phyloP scores from a whole-genome alignment of 768 basidiomycete species.

The Rhodotorula diobovata region DNA sequence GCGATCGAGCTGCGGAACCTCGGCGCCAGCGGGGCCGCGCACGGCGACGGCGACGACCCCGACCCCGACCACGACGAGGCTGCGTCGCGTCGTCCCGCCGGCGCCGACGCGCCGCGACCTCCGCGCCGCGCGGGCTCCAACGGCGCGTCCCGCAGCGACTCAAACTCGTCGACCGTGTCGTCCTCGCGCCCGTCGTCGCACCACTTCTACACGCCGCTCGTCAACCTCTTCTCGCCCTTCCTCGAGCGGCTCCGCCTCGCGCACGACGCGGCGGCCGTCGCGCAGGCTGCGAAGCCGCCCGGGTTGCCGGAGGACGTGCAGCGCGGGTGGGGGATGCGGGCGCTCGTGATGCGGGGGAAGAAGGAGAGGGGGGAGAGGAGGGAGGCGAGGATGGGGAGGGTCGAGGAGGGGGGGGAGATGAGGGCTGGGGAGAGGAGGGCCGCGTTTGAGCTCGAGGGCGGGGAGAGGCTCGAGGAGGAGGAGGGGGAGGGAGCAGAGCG shows the following conservation, averaged over 20 bases:
- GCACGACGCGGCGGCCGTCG: slow-evolving; percentile 18
- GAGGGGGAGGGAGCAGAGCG: slow-evolving; percentile 4
- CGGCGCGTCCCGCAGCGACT: slow-evolving; percentile 1
- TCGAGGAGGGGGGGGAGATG: slow-evolving; percentile 24
- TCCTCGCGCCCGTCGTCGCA: background rate
- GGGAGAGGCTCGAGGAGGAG: slow-evolving; percentile 14
- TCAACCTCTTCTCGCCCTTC: slow-evolving; percentile 23
- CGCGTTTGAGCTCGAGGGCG: slow-evolving; percentile 30
- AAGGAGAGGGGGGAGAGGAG: slow-evolving; percentile 35
- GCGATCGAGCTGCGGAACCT: slow-evolving; percentile 30
- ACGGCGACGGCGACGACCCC: background rate
- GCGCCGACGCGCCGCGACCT: background rate
- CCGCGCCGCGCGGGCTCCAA: background rate
- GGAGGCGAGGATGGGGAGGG: slow-evolving; percentile 4
- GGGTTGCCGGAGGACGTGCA: slow-evolving; percentile 34
- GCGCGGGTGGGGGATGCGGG: slow-evolving; percentile 31
- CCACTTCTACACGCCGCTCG: slow-evolving; percentile 29
- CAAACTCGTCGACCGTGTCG: slow-evolving; percentile 18
- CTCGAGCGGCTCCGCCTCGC: slow-evolving; percentile 21
- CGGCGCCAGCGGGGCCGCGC: no score
- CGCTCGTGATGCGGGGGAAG: slow-evolving; percentile 29
- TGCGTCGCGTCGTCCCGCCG: background rate
- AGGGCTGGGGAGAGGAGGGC: slow-evolving; percentile 22
- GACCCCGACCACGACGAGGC: background rate
- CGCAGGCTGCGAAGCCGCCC: slow-evolving; percentile 20